Evolutionary conservation across 2,329 filamentous ascomycete genomes (phyloP).

Genomic region (Esteya vermicola): DNA sequence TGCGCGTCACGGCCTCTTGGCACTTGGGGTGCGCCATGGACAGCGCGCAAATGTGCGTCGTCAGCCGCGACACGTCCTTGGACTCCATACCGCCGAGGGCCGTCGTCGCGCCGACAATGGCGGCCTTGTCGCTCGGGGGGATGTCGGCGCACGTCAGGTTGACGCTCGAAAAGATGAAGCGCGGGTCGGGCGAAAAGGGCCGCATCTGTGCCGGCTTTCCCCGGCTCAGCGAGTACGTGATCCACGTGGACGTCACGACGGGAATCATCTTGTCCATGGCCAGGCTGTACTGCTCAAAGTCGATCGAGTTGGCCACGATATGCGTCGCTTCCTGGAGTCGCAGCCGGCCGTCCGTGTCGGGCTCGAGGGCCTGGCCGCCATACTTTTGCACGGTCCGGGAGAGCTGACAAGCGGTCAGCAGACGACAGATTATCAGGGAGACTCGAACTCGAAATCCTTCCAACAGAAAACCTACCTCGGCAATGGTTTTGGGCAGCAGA

Average conservation of each 20-base stretch:
- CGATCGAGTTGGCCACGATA: conserved; percentile 58
- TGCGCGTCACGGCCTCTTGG: conserved; percentile 45
- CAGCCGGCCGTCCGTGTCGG: conserved; percentile 32
- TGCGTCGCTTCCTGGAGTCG: conserved; percentile 36
- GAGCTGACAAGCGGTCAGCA: conserved; percentile 19
- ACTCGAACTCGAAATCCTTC: not conserved
- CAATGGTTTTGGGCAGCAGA: conserved; percentile 25
- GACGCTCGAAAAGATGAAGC: conserved; percentile 78
- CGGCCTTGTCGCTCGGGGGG: conserved; percentile 75
- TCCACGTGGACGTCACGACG: conserved; percentile 73
- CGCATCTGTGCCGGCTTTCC: conserved; percentile 62
- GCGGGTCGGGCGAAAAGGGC: conserved; percentile 79
- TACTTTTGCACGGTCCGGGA: conserved; percentile 28
- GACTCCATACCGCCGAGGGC: conserved; percentile 79
- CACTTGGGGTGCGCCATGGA: conserved; percentile 62
- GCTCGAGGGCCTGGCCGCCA: conserved; percentile 34
- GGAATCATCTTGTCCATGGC: conserved; percentile 67
- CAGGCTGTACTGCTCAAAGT: conserved; percentile 76
- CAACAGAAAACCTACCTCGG: conserved; percentile 20
- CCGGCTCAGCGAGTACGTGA: conserved; percentile 54
- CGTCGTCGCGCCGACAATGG: conserved; percentile 77
- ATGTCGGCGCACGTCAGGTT: conserved; percentile 73
- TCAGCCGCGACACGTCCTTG: conserved; percentile 53
- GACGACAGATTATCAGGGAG: not conserved
- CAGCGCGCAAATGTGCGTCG: conserved; percentile 82